phyloP scores from a whole-genome alignment of 129 eudicot genomes.

The Pittosporum tobira region DNA sequence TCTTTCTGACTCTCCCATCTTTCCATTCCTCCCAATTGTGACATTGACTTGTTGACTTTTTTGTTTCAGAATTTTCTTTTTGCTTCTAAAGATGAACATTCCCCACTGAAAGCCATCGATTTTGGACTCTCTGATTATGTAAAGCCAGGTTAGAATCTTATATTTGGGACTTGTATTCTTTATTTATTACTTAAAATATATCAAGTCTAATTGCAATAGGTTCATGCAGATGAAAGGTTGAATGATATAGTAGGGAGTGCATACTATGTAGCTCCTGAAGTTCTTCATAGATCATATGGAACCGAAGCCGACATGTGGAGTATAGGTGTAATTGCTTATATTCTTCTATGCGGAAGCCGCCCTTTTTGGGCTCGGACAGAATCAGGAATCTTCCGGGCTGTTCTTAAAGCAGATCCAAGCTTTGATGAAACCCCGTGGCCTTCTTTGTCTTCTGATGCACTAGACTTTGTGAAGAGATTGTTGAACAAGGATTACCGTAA shows the following conservation, averaged over 20 bases:
- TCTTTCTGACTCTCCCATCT: background rate
- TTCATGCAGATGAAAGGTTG: conserved; percentile 77
- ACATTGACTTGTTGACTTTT: conserved; percentile 18
- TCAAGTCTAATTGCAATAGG: conserved; percentile 14
- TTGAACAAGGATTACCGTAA: conserved; percentile 92
- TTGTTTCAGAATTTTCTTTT: conserved; percentile 78
- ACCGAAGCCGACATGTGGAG: conserved; percentile 99
- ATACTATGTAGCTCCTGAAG: conserved; percentile 99
- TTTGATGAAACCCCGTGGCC: conserved; percentile 99
- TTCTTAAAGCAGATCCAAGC: conserved; percentile 85
- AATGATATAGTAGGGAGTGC: conserved; percentile 99
- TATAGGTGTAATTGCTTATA: conserved; percentile 97
- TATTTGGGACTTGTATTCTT: conserved; percentile 10
- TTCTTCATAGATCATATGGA: conserved; percentile 93
- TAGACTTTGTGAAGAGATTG: conserved; percentile 88
- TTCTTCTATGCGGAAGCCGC: conserved; percentile 94
- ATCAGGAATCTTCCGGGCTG: conserved; percentile 94
- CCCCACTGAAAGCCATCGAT: conserved; percentile 89
- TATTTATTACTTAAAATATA: background rate
- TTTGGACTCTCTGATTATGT: conserved; percentile 99
- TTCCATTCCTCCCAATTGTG: background rate
- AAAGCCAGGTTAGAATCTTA: conserved; percentile 77
- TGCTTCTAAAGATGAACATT: conserved; percentile 72
- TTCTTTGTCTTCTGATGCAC: conserved; percentile 77
- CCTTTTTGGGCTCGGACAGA: conserved; percentile 99